phyloP scores from a whole-genome alignment of 2,329 filamentous ascomycete genomes.

The Decorospora gaudefroyi region DNA sequence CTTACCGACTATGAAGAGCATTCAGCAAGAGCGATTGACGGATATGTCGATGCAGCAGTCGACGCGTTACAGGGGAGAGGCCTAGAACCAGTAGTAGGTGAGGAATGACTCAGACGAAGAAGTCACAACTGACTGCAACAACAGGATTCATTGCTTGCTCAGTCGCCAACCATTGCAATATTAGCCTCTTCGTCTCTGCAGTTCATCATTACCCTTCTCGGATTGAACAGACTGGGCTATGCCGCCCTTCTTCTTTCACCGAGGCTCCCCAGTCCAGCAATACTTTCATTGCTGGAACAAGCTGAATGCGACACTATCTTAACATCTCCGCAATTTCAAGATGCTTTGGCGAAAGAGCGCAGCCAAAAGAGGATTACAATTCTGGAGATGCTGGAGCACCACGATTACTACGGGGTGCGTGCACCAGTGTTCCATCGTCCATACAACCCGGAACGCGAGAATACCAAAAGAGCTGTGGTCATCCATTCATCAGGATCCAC shows the following conservation, averaged over 20 bases:
- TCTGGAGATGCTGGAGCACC: constrained; percentile 30
- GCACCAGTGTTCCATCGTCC: constrained; percentile 20
- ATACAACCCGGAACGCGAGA: constrained; percentile 29
- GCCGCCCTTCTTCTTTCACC: constrained; percentile 60
- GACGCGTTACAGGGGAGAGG: constrained; percentile 26
- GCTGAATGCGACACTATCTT: constrained; percentile 31
- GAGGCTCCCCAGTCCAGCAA: constrained; percentile 57
- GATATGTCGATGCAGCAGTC: constrained; percentile 27
- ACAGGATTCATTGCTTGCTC: constrained; percentile 21
- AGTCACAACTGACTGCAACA: not conserved
- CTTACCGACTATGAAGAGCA: constrained; percentile 33
- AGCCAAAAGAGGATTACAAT: constrained; percentile 24
- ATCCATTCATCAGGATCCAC: constrained; percentile 63
- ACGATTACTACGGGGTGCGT: constrained; percentile 27
- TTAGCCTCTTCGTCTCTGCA: constrained; percentile 60
- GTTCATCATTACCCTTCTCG: constrained; percentile 60
- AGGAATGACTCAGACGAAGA: not conserved
- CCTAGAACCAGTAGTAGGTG: constrained; percentile 27
- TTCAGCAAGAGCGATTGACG: constrained; percentile 30
- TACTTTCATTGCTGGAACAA: constrained; percentile 49
- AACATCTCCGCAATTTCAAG: constrained; percentile 24
- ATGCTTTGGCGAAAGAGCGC: constrained; percentile 38
- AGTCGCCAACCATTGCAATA: constrained; percentile 51
- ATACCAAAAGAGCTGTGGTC: constrained; percentile 47
- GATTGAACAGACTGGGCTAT: constrained; percentile 60